A percentile compares a stretch with the other conserved stretches of the same genome.
Evolutionary conservation across 306 rosid genomes (phyloP).

Genomic region (Prunus dulcis): DNA sequence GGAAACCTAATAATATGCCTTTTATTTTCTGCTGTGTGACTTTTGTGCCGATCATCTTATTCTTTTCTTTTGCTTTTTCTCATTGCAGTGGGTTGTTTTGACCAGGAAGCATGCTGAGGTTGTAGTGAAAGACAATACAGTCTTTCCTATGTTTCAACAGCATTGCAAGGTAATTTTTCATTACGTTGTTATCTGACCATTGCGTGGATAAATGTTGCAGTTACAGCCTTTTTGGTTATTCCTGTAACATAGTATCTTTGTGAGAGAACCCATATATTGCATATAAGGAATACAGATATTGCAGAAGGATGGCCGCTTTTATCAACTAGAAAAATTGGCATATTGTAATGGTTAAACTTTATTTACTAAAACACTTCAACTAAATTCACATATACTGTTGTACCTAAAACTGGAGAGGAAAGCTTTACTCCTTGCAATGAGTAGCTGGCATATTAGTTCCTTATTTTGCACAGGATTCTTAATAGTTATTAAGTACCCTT

Average conservation of each 20-base stretch:
- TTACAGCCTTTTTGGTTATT: background rate
- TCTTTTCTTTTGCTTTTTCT: slow-evolving; percentile 6
- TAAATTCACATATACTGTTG: background rate
- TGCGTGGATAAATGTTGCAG: background rate
- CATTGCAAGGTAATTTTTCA: slow-evolving; percentile 69
- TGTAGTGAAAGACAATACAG: slow-evolving; percentile 68
- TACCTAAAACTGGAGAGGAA: background rate
- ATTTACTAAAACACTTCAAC: background rate
- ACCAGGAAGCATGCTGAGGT: slow-evolving; percentile 85
- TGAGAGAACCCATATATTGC: background rate
- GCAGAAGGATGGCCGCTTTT: background rate
- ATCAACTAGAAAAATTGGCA: background rate
- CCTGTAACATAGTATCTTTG: background rate
- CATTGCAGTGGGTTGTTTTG: slow-evolving; percentile 86
- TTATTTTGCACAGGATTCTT: background rate
- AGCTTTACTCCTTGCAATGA: background rate
- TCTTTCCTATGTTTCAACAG: slow-evolving; percentile 74
- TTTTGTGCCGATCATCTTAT: slow-evolving; percentile 24
- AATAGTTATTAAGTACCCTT: background rate
- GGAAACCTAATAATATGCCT: slow-evolving; percentile 13
- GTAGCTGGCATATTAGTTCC: background rate
- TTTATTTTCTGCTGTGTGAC: background rate
- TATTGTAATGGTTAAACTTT: background rate
- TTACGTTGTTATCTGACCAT: background rate
- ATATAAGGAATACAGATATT: no score